These are phyloP conservation scores for Lachancea kluyveri DNA, from an alignment of 805 yeast species.

Conservation along the genomic window DNA sequence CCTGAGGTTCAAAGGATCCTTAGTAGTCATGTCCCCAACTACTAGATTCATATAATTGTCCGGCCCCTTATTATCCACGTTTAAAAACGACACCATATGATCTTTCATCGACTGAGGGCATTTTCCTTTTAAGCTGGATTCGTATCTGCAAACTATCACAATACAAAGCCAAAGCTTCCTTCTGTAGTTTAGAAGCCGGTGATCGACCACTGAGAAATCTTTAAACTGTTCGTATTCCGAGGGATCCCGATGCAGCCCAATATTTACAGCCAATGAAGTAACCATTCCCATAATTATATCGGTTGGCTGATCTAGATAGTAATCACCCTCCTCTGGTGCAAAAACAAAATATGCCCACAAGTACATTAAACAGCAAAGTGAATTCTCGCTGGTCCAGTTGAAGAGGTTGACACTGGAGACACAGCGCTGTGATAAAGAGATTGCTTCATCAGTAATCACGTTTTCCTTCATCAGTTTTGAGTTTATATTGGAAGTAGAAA, in stretches of 20 bases:
- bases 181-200: slow-evolving; percentile 23
- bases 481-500: too few relatives aligned
- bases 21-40: slow-evolving; percentile 2
- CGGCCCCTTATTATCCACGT: background rate
- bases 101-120: slow-evolving; percentile 13
- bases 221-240: slow-evolving; percentile 22
- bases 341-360: slow-evolving; percentile 30
- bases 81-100: slow-evolving; percentile 1
- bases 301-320: slow-evolving; percentile 29
- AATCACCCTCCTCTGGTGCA: slow-evolving; percentile 32
- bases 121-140: slow-evolving; percentile 29
- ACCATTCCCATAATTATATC: slow-evolving; percentile 28
- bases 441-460: slow-evolving; percentile 23
- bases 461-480: slow-evolving; percentile 16
- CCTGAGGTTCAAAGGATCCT: slow-evolving; percentile 10
- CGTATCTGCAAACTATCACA: slow-evolving; percentile 21
- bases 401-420: slow-evolving; percentile 26
- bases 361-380: slow-evolving; percentile 24
- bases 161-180: slow-evolving; percentile 27
- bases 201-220: slow-evolving; percentile 14
- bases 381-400: slow-evolving; percentile 29
- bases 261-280: slow-evolving; percentile 26
- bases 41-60: slow-evolving; percentile 2
- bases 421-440: slow-evolving; percentile 23
- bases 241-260: slow-evolving; percentile 31